phyloP scores from a whole-genome alignment of 1,284 basidiomycete genomes.

The Chiua sp. region DNA sequence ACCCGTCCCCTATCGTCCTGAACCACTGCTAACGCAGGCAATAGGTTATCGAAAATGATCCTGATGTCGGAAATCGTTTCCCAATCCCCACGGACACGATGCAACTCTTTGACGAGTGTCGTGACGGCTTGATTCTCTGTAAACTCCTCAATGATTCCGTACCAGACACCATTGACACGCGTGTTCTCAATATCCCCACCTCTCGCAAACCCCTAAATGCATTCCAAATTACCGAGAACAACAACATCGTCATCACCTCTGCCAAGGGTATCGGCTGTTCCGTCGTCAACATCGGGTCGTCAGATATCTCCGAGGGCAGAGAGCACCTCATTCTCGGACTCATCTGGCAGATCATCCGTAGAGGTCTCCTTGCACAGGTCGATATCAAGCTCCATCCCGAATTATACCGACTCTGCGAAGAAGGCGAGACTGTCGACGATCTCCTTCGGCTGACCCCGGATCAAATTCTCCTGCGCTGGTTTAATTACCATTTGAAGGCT shows the following conservation, averaged over 20 bases:
- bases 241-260: conserved; percentile 99
- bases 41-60: conserved; percentile 90
- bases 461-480: conserved; percentile 97
- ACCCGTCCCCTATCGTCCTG: not conserved
- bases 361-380: conserved; percentile 92
- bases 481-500: conserved; percentile 98
- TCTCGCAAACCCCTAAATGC: conserved; percentile 84
- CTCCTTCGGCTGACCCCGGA: conserved; percentile 94
- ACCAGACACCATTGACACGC: conserved; percentile 98
- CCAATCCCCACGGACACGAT: conserved; percentile 98
- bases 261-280: conserved; percentile 98
- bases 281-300: conserved; percentile 97
- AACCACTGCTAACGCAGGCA: conserved; percentile 7
- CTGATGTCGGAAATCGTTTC: conserved; percentile 82
- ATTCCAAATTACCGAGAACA: conserved; percentile 99
- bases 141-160: conserved; percentile 99
- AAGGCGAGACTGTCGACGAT: conserved; percentile 97
- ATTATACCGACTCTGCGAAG: conserved; percentile 93
- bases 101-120: conserved; percentile 98
- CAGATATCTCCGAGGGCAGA: conserved; percentile 91
- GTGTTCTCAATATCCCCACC: conserved; percentile 93
- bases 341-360: conserved; percentile 98
- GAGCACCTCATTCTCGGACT: conserved; percentile 98
- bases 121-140: conserved; percentile 95
- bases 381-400: conserved; percentile 99